Conservation (phyloP, 2,329 filamentous ascomycete genomes). For the Botrytis tulipae region DNA sequence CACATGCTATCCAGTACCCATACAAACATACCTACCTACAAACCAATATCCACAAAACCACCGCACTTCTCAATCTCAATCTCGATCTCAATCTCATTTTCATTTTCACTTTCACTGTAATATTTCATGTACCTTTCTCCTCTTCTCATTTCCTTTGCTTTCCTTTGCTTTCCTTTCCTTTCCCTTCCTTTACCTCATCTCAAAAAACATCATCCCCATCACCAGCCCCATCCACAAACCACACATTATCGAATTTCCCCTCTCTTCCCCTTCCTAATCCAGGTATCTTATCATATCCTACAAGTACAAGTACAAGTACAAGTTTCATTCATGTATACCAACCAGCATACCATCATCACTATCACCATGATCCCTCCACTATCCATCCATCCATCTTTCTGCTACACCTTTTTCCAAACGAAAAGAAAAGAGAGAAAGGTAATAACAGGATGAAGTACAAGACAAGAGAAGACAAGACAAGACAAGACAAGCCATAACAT, state of each 20-base stretch:
- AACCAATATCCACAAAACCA: background rate
- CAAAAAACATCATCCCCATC: background rate
- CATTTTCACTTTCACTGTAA: background rate
- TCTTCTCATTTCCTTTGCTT: background rate
- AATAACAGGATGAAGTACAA: background rate
- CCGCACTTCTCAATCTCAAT: no score
- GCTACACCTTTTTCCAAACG: background rate
- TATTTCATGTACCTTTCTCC: background rate
- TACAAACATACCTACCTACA: background rate
- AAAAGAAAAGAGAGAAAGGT: background rate
- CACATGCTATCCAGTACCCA: background rate
- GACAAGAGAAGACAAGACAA: background rate
- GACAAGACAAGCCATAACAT: background rate
- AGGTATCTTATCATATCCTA: slow-evolving; percentile 1
- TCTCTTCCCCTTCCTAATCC: slow-evolving; percentile 5
- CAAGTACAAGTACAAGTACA: slow-evolving; percentile 6
- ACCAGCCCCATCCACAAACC: background rate
- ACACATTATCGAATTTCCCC: background rate
- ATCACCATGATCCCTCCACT: no score
- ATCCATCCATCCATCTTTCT: background rate
- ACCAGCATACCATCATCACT: background rate
- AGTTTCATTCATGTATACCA: background rate
- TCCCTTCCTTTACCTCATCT: no score
- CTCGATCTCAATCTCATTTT: no score
- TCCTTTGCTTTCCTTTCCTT: background rate